Evolutionary conservation across 2,329 filamentous ascomycete genomes (phyloP).

Genomic region (Aspergillus clavatus): DNA sequence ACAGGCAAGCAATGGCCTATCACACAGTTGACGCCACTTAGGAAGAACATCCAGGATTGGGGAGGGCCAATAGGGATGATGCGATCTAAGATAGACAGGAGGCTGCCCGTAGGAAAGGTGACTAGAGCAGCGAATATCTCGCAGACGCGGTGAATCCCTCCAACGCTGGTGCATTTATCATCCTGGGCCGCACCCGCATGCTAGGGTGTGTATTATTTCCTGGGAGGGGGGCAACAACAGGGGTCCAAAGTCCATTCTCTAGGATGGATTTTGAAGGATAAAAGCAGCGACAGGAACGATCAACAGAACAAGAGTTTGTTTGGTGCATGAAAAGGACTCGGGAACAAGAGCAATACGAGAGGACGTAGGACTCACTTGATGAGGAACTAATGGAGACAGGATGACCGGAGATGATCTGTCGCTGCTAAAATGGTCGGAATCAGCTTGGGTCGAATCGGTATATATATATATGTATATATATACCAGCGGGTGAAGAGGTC

Average conservation of each 20-base stretch:
- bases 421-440: background rate
- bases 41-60: constrained; percentile 18
- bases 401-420: background rate
- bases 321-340: background rate
- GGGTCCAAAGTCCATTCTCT: background rate
- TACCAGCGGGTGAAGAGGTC: too few species aligned
- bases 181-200: background rate
- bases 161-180: background rate
- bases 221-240: background rate
- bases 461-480: too few species aligned
- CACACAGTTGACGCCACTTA: constrained; percentile 26
- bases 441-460: too few species aligned
- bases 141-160: background rate
- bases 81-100: constrained; percentile 8
- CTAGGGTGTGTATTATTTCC: background rate
- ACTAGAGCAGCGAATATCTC: background rate
- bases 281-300: background rate
- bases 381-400: background rate
- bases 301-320: background rate
- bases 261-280: background rate
- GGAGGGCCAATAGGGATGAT: constrained; percentile 20
- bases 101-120: background rate
- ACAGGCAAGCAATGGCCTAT: constrained; percentile 24
- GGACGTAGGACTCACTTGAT: background rate
- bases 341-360: background rate